Evolutionary conservation across 2,329 filamentous ascomycete genomes (phyloP).

Genomic region (Zymoseptoria tritici): DNA sequence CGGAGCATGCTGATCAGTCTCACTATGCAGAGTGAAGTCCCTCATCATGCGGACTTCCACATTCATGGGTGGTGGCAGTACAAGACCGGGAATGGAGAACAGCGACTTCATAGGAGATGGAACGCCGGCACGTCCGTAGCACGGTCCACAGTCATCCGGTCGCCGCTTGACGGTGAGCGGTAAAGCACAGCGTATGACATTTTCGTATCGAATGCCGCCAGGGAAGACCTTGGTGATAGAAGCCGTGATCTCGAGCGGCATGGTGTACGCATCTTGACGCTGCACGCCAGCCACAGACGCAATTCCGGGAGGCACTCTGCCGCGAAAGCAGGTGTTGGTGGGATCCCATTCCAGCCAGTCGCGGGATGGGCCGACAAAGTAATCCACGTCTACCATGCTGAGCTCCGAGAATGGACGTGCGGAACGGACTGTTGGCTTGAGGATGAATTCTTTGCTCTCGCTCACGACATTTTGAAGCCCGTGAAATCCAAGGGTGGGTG

Average conservation of each 20-base stretch:
- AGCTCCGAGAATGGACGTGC: conserved; percentile 5
- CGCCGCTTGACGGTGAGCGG: conserved; percentile 20
- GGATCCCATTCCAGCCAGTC: conserved; percentile 16
- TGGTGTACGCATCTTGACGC: conserved; percentile 19
- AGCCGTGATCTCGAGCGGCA: conserved; percentile 17
- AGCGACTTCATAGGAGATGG: conserved; percentile 8
- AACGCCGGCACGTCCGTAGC: not conserved
- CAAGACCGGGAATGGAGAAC: not conserved
- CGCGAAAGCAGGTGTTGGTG: conserved; percentile 11
- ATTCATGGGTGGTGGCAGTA: not conserved
- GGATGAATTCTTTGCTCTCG: conserved; percentile 12
- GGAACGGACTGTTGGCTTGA: conserved; percentile 9
- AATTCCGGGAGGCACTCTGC: conserved; percentile 11
- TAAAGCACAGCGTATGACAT: conserved; percentile 15
- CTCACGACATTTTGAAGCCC: conserved; percentile 16
- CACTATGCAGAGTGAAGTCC: not conserved
- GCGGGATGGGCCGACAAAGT: conserved; percentile 11
- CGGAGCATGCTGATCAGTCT: not conserved
- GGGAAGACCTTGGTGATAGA: conserved; percentile 12
- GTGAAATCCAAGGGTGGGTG: conserved; percentile 15
- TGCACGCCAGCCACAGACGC: conserved; percentile 14
- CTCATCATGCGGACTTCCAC: conserved; percentile 7
- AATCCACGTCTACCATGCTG: conserved; percentile 8
- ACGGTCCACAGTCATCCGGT: conserved; percentile 14
- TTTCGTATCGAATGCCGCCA: conserved; percentile 16